A percentile compares a stretch with the other conserved stretches of the same genome.
Conservation (phyloP, 1,139 yeast species). For the Debaryomyces sp. region DNA sequence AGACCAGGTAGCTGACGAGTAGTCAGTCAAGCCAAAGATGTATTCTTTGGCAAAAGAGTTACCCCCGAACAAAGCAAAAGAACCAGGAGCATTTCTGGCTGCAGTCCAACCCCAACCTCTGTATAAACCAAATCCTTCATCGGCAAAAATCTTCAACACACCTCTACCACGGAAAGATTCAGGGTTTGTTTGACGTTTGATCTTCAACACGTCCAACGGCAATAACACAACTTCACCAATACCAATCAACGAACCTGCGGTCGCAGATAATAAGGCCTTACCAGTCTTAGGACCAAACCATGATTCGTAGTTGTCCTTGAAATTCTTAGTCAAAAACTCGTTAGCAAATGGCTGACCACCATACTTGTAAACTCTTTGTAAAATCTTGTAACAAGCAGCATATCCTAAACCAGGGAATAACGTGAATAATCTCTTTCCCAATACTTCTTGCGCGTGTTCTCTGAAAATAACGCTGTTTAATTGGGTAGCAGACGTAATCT, state of each 20-base stretch:
- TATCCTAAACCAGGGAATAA: conserved; percentile 98
- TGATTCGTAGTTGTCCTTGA: conserved; percentile 67
- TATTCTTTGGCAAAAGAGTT: conserved; percentile 98
- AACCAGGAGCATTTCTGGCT: conserved; percentile 99
- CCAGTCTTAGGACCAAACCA: conserved; percentile 93
- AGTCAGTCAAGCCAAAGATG: conserved; percentile 82
- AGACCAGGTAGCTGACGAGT: conserved; percentile 88
- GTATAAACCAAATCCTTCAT: conserved; percentile 92
- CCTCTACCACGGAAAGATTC: conserved; percentile 98
- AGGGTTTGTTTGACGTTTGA: conserved; percentile 98
- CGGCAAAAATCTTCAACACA: conserved; percentile 76
- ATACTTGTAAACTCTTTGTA: conserved; percentile 97
- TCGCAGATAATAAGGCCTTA: conserved; percentile 92
- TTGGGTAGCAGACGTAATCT: conserved; percentile 60
- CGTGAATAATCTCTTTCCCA: conserved; percentile 74
- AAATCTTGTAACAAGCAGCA: conserved; percentile 95
- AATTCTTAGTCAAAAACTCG: conserved; percentile 81
- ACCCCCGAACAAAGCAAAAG: conserved; percentile 97
- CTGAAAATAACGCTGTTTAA: conserved; percentile 86
- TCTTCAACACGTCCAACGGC: conserved; percentile 95
- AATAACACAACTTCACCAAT: conserved; percentile 95
- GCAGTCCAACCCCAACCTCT: conserved; percentile 99
- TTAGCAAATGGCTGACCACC: conserved; percentile 99
- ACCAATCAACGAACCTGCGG: conserved; percentile 97
- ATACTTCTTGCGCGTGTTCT: conserved; percentile 72